phyloP scores from a whole-genome alignment of 805 yeast genomes.

The Cyberlindnera maritima region DNA sequence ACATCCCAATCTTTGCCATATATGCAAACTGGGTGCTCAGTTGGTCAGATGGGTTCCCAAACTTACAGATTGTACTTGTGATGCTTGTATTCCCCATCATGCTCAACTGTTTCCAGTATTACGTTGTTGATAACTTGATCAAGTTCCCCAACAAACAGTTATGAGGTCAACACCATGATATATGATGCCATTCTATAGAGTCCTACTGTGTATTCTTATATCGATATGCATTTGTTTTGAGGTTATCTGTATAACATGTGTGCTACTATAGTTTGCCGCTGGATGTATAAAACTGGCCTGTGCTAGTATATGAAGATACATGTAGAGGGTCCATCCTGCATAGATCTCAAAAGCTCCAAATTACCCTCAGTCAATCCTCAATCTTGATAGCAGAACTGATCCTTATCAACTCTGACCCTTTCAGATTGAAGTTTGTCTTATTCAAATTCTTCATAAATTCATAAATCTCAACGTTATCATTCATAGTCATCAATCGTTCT shows the following conservation, averaged over 20 bases:
- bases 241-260: no score
- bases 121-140: conserved; percentile 71
- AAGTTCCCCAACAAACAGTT: conserved; percentile 41
- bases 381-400: conserved; percentile 15
- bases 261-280: no score
- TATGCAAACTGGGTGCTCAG: conserved; percentile 72
- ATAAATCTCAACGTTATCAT: conserved; percentile 34
- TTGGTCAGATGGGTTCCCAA: conserved; percentile 82
- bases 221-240: neutral
- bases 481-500: conserved; percentile 26
- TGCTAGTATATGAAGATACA: no score
- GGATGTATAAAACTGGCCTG: no score
- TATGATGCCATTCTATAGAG: no score
- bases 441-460: conserved; percentile 34
- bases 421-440: conserved; percentile 24
- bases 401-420: conserved; percentile 25
- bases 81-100: conserved; percentile 78
- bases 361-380: neutral
- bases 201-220: no score
- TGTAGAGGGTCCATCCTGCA: no score
- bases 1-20: conserved; percentile 64
- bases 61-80: conserved; percentile 81
- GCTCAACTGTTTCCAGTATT: conserved; percentile 71
- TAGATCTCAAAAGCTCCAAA: neutral
- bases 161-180: no score